Percentiles rank a stretch among this genome's conserved stretches.
Conservation (phyloP, 164 flowering plant genomes). For the Tetracentron sinense region DNA sequence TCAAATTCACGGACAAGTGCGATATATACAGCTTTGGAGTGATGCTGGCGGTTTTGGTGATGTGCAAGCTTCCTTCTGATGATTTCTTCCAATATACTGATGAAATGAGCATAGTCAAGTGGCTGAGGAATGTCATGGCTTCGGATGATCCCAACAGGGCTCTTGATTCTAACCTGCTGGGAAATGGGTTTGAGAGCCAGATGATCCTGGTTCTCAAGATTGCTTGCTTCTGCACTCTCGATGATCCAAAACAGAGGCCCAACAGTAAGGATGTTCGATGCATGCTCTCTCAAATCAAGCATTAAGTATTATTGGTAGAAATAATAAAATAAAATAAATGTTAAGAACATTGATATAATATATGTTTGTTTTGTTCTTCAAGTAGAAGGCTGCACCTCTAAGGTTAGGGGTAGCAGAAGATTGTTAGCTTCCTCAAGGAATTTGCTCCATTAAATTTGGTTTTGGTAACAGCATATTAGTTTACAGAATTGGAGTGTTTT, state of each 20-base stretch:
- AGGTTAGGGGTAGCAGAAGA: too few relatives aligned
- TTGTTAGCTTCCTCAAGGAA: too few relatives aligned
- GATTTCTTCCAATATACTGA: slow-evolving; percentile 61
- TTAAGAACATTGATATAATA: too few relatives aligned
- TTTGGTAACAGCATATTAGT: too few relatives aligned
- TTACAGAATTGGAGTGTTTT: too few relatives aligned
- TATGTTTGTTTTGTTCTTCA: too few relatives aligned
- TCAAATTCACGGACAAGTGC: slow-evolving; percentile 88
- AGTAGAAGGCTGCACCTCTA: too few relatives aligned
- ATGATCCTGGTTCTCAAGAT: slow-evolving; percentile 81
- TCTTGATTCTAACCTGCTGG: slow-evolving; percentile 58
- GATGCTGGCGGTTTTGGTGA: slow-evolving; percentile 61
- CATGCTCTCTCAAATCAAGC: slow-evolving; percentile 75
- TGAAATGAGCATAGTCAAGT: slow-evolving; percentile 73
- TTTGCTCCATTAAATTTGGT: too few relatives aligned
- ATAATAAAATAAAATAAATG: neutral
- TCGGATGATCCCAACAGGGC: slow-evolving; percentile 66
- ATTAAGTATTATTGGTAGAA: slow-evolving; percentile 7
- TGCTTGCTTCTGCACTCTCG: slow-evolving; percentile 86
- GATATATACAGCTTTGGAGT: slow-evolving; percentile 93
- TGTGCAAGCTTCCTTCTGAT: slow-evolving; percentile 74
- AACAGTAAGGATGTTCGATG: slow-evolving; percentile 68
- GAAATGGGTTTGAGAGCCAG: slow-evolving; percentile 67
- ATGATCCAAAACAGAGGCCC: slow-evolving; percentile 86
- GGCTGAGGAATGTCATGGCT: slow-evolving; percentile 81